Evolutionary conservation across 257 asterid genomes (phyloP).

Genomic region (Solanum chmielewskii): DNA sequence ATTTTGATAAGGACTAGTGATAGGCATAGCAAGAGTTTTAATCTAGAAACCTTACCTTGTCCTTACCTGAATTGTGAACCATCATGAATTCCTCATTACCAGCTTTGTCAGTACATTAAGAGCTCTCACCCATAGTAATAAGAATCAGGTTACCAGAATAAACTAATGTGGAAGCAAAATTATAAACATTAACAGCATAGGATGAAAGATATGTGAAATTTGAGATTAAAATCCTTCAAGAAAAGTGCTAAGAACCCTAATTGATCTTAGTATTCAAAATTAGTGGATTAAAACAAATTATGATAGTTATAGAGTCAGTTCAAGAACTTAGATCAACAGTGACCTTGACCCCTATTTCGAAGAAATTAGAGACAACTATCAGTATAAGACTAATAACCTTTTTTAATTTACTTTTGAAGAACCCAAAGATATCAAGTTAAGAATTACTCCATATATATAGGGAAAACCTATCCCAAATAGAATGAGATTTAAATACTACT

Average conservation of each 20-base stretch:
- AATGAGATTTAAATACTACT: neutral
- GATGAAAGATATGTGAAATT: neutral
- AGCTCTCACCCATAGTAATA: neutral
- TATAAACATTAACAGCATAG: neutral
- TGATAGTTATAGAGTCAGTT: neutral
- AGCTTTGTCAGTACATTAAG: neutral
- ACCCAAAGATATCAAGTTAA: too few relatives aligned
- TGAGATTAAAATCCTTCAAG: neutral
- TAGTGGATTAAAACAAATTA: neutral
- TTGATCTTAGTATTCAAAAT: neutral
- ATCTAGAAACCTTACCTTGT: neutral
- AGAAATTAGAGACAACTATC: neutral
- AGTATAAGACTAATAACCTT: neutral
- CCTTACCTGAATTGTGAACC: neutral
- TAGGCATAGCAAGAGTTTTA: neutral
- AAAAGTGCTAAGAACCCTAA: neutral
- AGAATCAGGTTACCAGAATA: neutral
- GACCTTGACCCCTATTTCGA: neutral
- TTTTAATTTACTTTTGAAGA: too few relatives aligned
- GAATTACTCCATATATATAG: neutral
- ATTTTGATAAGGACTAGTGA: neutral
- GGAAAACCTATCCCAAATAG: neutral
- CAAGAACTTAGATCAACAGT: neutral
- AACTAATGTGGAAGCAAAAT: neutral
- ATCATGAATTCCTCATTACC: neutral